Base-by-base conservation (phyloP, 1,139 yeast genomes). In the Magnusiomyces clavatus region DNA sequence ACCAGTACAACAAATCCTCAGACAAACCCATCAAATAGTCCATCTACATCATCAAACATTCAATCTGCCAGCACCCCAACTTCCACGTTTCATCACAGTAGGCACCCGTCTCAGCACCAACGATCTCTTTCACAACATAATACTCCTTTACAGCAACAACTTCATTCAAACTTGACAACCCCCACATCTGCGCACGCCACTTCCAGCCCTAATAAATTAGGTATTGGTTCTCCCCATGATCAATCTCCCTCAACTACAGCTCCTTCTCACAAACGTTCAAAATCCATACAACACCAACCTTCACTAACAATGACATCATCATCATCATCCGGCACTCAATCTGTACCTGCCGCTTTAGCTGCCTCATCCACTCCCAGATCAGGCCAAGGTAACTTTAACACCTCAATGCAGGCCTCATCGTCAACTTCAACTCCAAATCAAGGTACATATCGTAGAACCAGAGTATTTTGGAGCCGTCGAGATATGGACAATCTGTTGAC, bases 381-480 rank as follows among this genome's bases (percentile, higher is more conserved):
- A 13, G 16, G 39, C 39, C 39, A 37, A 37, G 10, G 39, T 12
- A 39, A 16, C 13, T 19, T 16, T 11, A 24, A 24, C 17, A 11
- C 20, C 19, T n/a, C 14, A 14, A 12, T 11, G 43, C 37, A 43
- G 29, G 16, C 37, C 19, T n/a, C 13, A 31, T n/a, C 29, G n/a
- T n/a, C 46, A 24, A 8, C 3, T 34, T 41, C 34, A 8, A 24
- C 31, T 8, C 31, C 31, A 24, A 24, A 24, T 24, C 31, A 24
- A 24, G 12, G 20, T 41, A 10, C 46, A 6, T 36, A 43, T 37
- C 51, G 55, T 11, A 34, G 53, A 42, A 50, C 53, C 20, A 51
- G 55, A 16, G 55, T 53, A 6, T 53, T 53, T 35, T 53, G 55
- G 55, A 52, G 55, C 29, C 48, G 55, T 8, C 20, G 47, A 6